Percentiles rank a stretch among this genome's conserved stretches.
Evolutionary conservation across 2,329 filamentous ascomycete genomes (phyloP).

Genomic region (Sarocladium strictum): DNA sequence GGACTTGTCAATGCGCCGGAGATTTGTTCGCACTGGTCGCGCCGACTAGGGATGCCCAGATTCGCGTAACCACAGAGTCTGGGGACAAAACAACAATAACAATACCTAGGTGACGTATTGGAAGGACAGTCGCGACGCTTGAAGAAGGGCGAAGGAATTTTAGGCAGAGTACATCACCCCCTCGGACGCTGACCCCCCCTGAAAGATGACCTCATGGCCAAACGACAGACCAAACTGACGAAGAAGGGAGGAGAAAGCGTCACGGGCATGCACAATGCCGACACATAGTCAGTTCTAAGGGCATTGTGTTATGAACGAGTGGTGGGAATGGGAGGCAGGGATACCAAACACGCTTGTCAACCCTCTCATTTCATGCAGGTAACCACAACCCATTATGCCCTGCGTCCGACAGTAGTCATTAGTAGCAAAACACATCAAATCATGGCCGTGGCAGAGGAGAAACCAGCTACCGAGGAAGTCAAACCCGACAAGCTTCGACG

Average conservation of each 20-base stretch:
- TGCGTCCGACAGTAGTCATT: no score
- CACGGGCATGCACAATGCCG: not conserved
- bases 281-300: not conserved
- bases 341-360: conserved; percentile 10
- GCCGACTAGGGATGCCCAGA: not conserved
- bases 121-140: not conserved
- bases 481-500: no score
- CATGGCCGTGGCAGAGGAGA: no score
- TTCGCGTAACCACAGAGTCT: not conserved
- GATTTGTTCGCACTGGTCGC: not conserved
- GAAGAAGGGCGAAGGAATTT: not conserved
- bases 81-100: not conserved
- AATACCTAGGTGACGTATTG: not conserved
- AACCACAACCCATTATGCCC: not conserved
- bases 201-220: conserved; percentile 5
- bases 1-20: not conserved
- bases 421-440: no score
- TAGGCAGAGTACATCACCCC: not conserved
- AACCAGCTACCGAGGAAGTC: no score
- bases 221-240: not conserved
- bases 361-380: conserved; percentile 10
- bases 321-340: not conserved
- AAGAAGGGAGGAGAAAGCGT: not conserved
- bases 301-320: not conserved
- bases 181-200: not conserved